These are phyloP conservation scores for Coemansia sp. DNA, from an alignment of 192 early-diverging fungal species.

Conservation along the genomic window DNA sequence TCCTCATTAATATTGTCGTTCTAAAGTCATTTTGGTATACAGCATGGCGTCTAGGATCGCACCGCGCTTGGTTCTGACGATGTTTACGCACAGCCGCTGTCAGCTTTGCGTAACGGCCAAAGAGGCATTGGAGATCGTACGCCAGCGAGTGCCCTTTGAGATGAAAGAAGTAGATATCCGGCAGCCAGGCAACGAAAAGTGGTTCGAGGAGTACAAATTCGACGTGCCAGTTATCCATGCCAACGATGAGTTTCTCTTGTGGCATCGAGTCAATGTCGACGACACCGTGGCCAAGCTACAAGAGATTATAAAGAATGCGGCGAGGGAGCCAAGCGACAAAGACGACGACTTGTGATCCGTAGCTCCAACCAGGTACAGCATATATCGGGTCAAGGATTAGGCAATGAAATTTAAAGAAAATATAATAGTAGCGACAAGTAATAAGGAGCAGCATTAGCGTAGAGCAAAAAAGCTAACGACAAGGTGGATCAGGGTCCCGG, in stretches of 20 bases:
- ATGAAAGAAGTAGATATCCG: constrained; percentile 47
- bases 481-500: constrained; percentile 1
- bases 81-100: constrained; percentile 55
- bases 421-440: constrained; percentile 5
- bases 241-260: constrained; percentile 50
- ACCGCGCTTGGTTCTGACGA: constrained; percentile 42
- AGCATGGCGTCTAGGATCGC: constrained; percentile 7
- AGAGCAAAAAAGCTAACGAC: not conserved
- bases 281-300: constrained; percentile 43
- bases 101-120: constrained; percentile 54
- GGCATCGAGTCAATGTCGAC: constrained; percentile 46
- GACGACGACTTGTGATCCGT: not conserved
- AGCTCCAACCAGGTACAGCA: not conserved
- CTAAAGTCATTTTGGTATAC: not conserved
- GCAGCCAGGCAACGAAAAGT: constrained; percentile 44
- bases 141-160: constrained; percentile 43
- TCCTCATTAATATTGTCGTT: not conserved
- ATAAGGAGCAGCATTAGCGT: not conserved
- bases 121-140: constrained; percentile 45
- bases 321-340: not conserved
- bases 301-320: constrained; percentile 13
- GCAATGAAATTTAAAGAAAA: not conserved
- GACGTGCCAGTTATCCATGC: constrained; percentile 53
- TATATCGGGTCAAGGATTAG: not conserved
- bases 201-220: constrained; percentile 57